Percentiles rank a stretch among this genome's conserved stretches.
These are phyloP conservation scores for Orbilia oligospora DNA, from an alignment of 2,329 filamentous ascomycete species.

Conservation along the genomic window DNA sequence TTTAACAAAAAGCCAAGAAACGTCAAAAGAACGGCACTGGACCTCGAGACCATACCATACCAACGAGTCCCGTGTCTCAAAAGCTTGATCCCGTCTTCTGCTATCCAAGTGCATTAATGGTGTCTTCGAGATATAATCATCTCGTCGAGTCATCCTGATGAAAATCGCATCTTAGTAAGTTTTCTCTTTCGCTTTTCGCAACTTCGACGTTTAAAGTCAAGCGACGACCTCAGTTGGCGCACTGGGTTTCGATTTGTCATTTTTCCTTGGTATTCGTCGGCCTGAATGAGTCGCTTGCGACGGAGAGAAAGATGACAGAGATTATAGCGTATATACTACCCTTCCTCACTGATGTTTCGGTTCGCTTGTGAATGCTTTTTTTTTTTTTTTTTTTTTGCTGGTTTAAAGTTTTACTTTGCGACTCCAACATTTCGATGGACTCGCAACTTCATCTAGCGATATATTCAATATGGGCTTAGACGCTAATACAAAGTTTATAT, in stretches of 20 bases:
- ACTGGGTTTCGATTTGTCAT: conserved; percentile 50
- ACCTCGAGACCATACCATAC: conserved; percentile 52
- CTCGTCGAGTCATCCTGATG: conserved; percentile 57
- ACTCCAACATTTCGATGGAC: conserved; percentile 22
- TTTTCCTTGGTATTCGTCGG: conserved; percentile 47
- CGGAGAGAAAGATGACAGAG: conserved; percentile 50
- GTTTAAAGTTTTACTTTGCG: conserved; percentile 36
- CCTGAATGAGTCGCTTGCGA: conserved; percentile 49
- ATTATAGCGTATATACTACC: conserved; percentile 59
- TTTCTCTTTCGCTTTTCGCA: conserved; percentile 16
- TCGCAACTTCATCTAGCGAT: conserved; percentile 12
- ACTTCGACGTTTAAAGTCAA: conserved; percentile 31
- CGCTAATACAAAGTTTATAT: conserved; percentile 56
- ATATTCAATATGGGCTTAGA: conserved; percentile 45
- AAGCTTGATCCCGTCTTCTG: conserved; percentile 56
- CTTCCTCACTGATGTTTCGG: conserved; percentile 14
- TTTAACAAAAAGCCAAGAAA: conserved; percentile 41
- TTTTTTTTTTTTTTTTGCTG: conserved; percentile 22
- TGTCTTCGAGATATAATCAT: conserved; percentile 59
- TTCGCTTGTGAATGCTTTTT: conserved; percentile 21
- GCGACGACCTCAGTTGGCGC: conserved; percentile 26
- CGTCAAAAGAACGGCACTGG: conserved; percentile 37
- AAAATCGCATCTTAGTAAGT: conserved; percentile 58
- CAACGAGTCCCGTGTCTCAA: conserved; percentile 59
- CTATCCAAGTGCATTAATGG: conserved; percentile 30